Conservation (phyloP, 108 stramenopile species). For the Pseudonitzschia multiseries region DNA sequence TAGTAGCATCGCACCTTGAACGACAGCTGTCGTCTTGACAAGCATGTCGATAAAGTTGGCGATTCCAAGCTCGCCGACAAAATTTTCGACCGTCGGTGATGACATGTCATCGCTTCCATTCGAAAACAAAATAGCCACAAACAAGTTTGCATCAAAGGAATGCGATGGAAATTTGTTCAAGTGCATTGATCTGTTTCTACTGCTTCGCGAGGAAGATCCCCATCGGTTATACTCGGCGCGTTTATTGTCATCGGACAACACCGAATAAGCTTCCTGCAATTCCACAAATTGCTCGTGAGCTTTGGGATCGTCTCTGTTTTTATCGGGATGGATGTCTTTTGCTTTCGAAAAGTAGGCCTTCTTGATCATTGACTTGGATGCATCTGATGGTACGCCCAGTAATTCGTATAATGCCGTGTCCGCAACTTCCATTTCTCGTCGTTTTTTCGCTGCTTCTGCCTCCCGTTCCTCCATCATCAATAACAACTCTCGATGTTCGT, state of each 20-base stretch:
- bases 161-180: not conserved
- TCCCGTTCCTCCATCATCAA: constrained; percentile 1
- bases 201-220: constrained; percentile 29
- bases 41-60: not conserved
- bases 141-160: not conserved
- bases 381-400: constrained; percentile 53
- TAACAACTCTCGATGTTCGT: constrained; percentile 8
- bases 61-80: not conserved
- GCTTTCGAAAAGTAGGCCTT: constrained; percentile 78
- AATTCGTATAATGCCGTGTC: constrained; percentile 41
- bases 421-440: not conserved
- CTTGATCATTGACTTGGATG: constrained; percentile 60
- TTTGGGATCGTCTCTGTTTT: constrained; percentile 66
- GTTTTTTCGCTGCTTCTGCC: not conserved
- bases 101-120: not conserved
- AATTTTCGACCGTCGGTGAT: not conserved
- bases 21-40: not conserved
- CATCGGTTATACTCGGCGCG: constrained; percentile 62
- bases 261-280: constrained; percentile 74
- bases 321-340: constrained; percentile 78
- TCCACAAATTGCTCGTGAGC: constrained; percentile 66
- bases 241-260: constrained; percentile 56
- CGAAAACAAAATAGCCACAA: constrained; percentile 6
- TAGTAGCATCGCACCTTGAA: not conserved
- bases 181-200: constrained; percentile 16